phyloP scores from a whole-genome alignment of 176 grass and related monocot genomes.

The Puya raimondii region DNA sequence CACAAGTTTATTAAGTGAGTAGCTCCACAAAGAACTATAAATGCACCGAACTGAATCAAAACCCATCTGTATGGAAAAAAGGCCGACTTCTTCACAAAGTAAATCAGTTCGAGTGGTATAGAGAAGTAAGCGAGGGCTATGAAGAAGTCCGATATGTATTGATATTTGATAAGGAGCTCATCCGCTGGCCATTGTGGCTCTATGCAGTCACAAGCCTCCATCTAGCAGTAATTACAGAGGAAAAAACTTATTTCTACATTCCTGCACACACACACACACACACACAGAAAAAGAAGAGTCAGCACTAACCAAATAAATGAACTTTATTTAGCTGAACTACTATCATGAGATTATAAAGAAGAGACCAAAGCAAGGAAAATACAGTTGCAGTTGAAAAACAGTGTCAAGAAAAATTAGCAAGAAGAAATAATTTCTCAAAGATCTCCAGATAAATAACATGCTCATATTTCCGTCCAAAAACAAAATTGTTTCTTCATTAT shows the following conservation, averaged over 20 bases:
- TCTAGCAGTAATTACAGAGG: conserved; percentile 6
- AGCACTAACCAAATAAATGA: background rate
- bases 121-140: conserved; percentile 78
- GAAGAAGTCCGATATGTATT: conserved; percentile 84
- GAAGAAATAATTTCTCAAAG: background rate
- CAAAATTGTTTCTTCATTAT: no score
- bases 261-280: background rate
- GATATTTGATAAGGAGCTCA: conserved; percentile 57
- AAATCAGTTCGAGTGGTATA: conserved; percentile 74
- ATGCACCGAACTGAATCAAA: conserved; percentile 59
- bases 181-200: conserved; percentile 63
- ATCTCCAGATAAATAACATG: no score
- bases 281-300: background rate
- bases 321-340: background rate
- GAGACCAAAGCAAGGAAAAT: background rate
- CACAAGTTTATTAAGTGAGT: conserved; percentile 68
- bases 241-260: background rate
- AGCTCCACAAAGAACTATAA: conserved; percentile 64
- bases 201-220: conserved; percentile 67
- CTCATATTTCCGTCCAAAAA: no score
- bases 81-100: conserved; percentile 72
- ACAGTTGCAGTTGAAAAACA: background rate
- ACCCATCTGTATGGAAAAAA: conserved; percentile 74
- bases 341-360: background rate
- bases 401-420: background rate